Evolutionary conservation across 2,329 filamentous ascomycete genomes (phyloP), one percentile per base, ranked within the genome.

Genomic region (Pseudonectria buxi): DNA sequence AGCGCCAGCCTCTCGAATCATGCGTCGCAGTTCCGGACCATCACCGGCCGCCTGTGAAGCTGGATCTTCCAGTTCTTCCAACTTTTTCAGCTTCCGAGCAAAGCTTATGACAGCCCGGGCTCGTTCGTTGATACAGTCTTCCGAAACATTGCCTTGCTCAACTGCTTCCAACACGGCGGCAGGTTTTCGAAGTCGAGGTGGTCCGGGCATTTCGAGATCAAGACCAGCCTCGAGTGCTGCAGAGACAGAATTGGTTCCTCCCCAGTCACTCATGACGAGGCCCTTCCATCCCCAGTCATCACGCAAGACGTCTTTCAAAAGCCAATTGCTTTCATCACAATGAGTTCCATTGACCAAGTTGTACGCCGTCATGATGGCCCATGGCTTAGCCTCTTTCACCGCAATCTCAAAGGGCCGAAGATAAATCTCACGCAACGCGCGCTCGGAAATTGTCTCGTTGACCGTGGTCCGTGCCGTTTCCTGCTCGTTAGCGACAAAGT

Each of bases 191-290:
- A 55, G 39, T 13, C 41, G 41, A n/a, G 56, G 46, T 4, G 55
- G 57, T 0, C 59, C 60, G 6, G 60, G 60, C 60, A 63, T 63
- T 29, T 63, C 60, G 2, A 63, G 38, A 32, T 61, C 51, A 10
- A 55, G 39, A 7, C 53, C 52, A 1, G 51, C 46, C 4, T 55
- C 53, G 13, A 64, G 45, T 0, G 59, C 51, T 11, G 54, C 50
- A 15, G 56, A 49, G 6, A 56, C 58, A 14, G 53, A 60, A 44
- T 60, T 56, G 0, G 54, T 59, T 4, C 57, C 57, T 25, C 54
- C 64, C 67, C 68, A 71, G 44, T 71, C 68, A 44, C 64, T 69
- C 59, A 71, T 68, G 5, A 68, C 54, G 7, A 67, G 45, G 0
- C 67, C 67, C 4, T 67, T 52, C 50, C 58, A 71, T 0, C 59